phyloP scores from a whole-genome alignment of 805 yeast species.

The Candida nitratophila region DNA sequence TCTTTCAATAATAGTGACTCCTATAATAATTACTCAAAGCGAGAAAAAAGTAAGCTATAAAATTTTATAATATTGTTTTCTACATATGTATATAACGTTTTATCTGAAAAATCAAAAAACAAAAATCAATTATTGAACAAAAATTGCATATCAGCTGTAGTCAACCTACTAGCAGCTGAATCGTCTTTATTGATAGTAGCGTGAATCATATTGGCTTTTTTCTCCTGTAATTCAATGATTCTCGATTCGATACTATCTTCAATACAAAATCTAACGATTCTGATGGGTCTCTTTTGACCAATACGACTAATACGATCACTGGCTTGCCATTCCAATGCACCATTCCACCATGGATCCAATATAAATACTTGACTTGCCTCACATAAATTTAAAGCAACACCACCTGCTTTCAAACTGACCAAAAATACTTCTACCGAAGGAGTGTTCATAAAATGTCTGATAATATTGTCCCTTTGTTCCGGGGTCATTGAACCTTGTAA shows the following conservation, averaged over 20 bases:
- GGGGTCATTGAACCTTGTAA: conserved; percentile 98
- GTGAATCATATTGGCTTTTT: conserved; percentile 96
- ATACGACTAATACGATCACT: conserved; percentile 98
- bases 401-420: conserved; percentile 96
- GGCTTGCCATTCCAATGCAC: conserved; percentile 96
- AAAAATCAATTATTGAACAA: conserved; percentile 65
- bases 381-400: conserved; percentile 92
- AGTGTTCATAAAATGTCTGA: conserved; percentile 86
- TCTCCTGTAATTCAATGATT: conserved; percentile 92
- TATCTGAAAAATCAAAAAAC: too few species aligned
- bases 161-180: conserved; percentile 78
- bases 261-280: conserved; percentile 85
- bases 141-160: conserved; percentile 93
- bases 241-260: conserved; percentile 96
- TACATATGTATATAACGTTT: neutral
- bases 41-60: too few species aligned
- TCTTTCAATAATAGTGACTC: too few species aligned
- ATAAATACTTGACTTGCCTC: conserved; percentile 96
- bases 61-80: too few species aligned
- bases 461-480: conserved; percentile 85
- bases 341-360: conserved; percentile 99
- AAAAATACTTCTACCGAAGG: conserved; percentile 88
- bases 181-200: conserved; percentile 94
- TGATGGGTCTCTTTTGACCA: conserved; percentile 91
- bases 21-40: too few species aligned